Evolutionary conservation across 768 basidiomycete genomes (phyloP).

Genomic region (Tricholoma sp.): DNA sequence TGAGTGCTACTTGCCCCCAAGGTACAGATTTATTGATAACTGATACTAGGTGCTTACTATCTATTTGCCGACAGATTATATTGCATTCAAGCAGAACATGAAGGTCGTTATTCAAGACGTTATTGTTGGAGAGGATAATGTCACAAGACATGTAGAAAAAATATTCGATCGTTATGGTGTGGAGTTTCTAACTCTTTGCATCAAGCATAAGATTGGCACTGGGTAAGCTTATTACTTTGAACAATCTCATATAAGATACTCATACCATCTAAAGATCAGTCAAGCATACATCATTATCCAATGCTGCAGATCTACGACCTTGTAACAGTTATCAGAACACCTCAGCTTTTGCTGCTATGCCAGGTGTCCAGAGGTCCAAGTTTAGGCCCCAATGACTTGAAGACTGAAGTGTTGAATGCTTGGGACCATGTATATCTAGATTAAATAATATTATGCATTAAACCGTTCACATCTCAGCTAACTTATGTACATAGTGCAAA

Average conservation of each 20-base stretch:
- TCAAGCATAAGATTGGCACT: slow-evolving; percentile 20
- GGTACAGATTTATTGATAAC: slow-evolving; percentile 24
- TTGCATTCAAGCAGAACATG: slow-evolving; percentile 34
- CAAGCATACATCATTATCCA: slow-evolving; percentile 13
- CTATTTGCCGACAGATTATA: slow-evolving; percentile 24
- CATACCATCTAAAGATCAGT: background rate
- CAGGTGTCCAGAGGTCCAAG: slow-evolving; percentile 18
- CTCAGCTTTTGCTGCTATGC: slow-evolving; percentile 3
- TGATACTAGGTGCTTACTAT: background rate
- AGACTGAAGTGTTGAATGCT: too few relatives aligned
- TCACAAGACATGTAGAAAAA: slow-evolving; percentile 26
- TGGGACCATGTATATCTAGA: too few relatives aligned
- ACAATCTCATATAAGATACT: background rate
- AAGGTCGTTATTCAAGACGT: slow-evolving; percentile 26
- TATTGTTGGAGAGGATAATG: slow-evolving; percentile 38
- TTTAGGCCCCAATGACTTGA: slow-evolving; percentile 22
- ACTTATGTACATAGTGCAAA: too few relatives aligned
- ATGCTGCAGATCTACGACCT: slow-evolving; percentile 21
- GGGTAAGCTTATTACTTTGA: slow-evolving; percentile 6
- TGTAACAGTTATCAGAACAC: slow-evolving; percentile 28
- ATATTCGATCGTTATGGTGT: slow-evolving; percentile 30
- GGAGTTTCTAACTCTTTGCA: slow-evolving; percentile 35
- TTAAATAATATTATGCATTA: background rate
- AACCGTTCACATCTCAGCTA: too few relatives aligned
- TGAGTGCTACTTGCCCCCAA: slow-evolving; percentile 36